These are phyloP conservation scores for Ramalina peruviana DNA, from an alignment of 495 filamentous ascomycete genomes.

Conservation along the genomic window DNA sequence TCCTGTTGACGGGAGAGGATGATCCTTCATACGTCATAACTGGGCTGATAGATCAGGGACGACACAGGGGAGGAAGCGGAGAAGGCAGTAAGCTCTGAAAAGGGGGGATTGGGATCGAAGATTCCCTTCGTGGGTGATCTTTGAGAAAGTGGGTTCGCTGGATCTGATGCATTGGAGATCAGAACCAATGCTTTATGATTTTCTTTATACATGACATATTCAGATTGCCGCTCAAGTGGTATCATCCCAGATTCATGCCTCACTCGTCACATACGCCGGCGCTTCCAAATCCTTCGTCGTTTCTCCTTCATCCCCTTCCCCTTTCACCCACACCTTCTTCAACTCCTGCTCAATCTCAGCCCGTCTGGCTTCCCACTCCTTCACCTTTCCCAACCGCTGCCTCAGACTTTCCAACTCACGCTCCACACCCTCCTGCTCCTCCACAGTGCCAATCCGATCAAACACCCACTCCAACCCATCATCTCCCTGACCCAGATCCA, in stretches of 20 bases:
- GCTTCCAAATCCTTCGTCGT: slow-evolving; percentile 3
- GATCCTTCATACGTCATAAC: not conserved
- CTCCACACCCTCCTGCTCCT: slow-evolving; percentile 83
- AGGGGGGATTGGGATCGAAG: not conserved
- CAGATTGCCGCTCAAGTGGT: not conserved
- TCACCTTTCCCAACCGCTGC: slow-evolving; percentile 64
- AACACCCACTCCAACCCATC: slow-evolving; percentile 62
- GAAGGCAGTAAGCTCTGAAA: not conserved
- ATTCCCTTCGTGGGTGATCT: not conserved
- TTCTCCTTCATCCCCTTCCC: slow-evolving; percentile 14
- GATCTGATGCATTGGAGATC: no score
- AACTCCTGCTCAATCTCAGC: slow-evolving; percentile 63
- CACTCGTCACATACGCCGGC: slow-evolving; percentile 3
- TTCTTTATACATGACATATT: no score
- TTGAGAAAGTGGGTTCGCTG: not conserved
- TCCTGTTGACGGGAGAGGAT: not conserved
- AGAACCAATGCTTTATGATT: no score
- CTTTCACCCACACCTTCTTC: slow-evolving; percentile 42
- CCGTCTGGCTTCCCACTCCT: slow-evolving; percentile 65
- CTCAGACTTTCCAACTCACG: slow-evolving; percentile 73
- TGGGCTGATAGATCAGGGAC: not conserved
- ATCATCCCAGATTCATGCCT: not conserved
- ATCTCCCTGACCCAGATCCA: slow-evolving; percentile 64
- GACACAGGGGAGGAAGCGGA: not conserved
- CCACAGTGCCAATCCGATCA: slow-evolving; percentile 80